Conservation (phyloP, 2,329 filamentous ascomycete species). For the Leptodontidium sp. region DNA sequence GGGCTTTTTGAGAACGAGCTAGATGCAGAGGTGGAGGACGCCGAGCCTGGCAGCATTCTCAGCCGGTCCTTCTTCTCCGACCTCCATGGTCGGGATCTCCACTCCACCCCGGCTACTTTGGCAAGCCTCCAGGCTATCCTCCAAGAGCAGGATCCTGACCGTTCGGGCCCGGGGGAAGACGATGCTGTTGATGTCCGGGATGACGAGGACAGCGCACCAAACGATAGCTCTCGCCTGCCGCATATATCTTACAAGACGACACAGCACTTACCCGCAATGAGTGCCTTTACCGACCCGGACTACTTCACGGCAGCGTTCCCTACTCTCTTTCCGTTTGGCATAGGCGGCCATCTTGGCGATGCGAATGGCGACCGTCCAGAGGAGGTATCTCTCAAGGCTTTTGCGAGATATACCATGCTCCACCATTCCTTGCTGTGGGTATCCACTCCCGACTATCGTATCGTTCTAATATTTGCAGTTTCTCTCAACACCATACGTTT, state of each 20-base stretch:
- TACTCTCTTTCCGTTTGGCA: neutral
- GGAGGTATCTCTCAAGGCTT: neutral
- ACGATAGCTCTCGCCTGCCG: neutral
- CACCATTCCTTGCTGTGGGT: too few species aligned
- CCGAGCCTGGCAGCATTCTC: conserved; percentile 21
- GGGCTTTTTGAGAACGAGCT: conserved; percentile 22
- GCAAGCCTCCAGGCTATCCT: conserved; percentile 27
- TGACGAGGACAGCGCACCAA: too few species aligned
- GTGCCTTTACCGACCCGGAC: neutral
- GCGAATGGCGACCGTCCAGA: neutral
- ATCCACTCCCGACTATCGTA: too few species aligned
- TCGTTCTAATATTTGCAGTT: too few species aligned
- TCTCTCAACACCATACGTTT: too few species aligned
- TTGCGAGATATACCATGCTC: neutral
- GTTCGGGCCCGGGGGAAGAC: neutral
- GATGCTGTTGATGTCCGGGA: neutral
- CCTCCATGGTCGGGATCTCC: conserved; percentile 30
- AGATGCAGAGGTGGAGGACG: too few species aligned
- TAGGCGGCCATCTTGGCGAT: neutral
- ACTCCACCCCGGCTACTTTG: conserved; percentile 27
- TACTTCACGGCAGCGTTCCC: neutral
- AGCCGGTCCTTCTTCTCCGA: conserved; percentile 31
- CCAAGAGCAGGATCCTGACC: neutral
- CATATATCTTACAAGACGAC: conserved; percentile 1
- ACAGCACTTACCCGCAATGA: neutral